These are phyloP conservation scores for Salix koriyanagi DNA, from an alignment of 345 rosid species.

Conservation along the genomic window DNA sequence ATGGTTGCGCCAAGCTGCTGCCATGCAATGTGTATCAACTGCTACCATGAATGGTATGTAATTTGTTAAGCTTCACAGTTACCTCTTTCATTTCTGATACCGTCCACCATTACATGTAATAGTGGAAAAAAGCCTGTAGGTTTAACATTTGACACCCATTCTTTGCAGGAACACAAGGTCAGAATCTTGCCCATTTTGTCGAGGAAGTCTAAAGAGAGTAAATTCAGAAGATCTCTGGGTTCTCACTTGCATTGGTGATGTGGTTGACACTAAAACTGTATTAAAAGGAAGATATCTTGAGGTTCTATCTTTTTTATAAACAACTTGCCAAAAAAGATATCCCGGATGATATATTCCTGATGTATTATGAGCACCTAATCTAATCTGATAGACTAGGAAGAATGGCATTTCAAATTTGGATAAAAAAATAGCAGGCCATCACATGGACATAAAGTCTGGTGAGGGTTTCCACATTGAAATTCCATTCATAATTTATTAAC, in stretches of 20 bases:
- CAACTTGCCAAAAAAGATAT: constrained; percentile 21
- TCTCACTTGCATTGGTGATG: constrained; percentile 23
- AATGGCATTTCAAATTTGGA: neutral
- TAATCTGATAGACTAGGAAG: constrained; percentile 6
- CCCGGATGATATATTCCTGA: constrained; percentile 27
- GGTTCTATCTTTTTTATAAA: constrained; percentile 25
- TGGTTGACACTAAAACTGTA: constrained; percentile 23
- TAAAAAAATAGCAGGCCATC: constrained; percentile 4
- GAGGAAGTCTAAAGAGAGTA: constrained; percentile 27
- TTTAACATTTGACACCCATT: neutral
- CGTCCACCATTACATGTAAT: neutral
- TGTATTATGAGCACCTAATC: constrained; percentile 29
- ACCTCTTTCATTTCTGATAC: neutral
- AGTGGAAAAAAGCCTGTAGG: neutral
- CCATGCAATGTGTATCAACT: constrained; percentile 34
- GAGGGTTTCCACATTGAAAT: constrained; percentile 9
- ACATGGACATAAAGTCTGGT: constrained; percentile 15
- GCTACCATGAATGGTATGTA: constrained; percentile 28
- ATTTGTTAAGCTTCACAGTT: neutral
- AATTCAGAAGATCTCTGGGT: constrained; percentile 29
- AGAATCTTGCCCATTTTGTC: constrained; percentile 31
- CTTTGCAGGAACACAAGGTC: constrained; percentile 25
- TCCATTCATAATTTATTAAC: neutral
- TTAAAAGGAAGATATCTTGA: constrained; percentile 20
- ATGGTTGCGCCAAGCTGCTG: constrained; percentile 30